phyloP scores from a whole-genome alignment of 2,329 filamentous ascomycete genomes.

The Exutisphaerella laricina region DNA sequence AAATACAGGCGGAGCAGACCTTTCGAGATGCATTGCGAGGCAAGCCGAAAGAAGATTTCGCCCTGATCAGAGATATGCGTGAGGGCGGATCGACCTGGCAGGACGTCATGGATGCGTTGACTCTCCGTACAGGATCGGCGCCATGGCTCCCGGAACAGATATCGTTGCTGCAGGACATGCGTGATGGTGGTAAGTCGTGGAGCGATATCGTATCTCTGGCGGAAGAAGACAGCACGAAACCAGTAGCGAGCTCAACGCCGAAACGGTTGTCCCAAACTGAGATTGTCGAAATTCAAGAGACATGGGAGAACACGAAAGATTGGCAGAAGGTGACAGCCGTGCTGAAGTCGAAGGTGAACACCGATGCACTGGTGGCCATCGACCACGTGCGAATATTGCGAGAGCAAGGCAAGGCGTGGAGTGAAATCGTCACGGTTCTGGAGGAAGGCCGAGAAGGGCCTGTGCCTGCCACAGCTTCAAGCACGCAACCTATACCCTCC shows the following conservation, averaged over 20 bases:
- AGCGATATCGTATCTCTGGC: background rate
- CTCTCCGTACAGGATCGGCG: background rate
- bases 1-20: conserved; percentile 38
- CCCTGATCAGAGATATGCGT: conserved; percentile 3
- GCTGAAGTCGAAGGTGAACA: background rate
- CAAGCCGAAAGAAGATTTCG: conserved; percentile 1
- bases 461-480: conserved; percentile 47
- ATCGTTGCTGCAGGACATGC: conserved; percentile 1
- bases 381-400: background rate
- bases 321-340: conserved; percentile 1
- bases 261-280: background rate
- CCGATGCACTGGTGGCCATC: background rate
- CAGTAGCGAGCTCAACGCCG: background rate
- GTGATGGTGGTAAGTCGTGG: conserved; percentile 2
- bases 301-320: conserved; percentile 5
- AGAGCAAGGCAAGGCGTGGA: conserved; percentile 2
- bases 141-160: background rate
- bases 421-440: background rate
- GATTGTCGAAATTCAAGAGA: conserved; percentile 2
- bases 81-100: conserved; percentile 1
- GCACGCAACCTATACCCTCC: conserved; percentile 33
- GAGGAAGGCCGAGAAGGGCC: conserved; percentile 22
- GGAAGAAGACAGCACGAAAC: background rate
- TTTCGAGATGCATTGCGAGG: background rate
- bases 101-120: background rate